A percentile compares a stretch with the other conserved stretches of the same genome.
These are phyloP conservation scores for Leccinum obscurum DNA, from an alignment of 768 basidiomycete species.

Conservation along the genomic window DNA sequence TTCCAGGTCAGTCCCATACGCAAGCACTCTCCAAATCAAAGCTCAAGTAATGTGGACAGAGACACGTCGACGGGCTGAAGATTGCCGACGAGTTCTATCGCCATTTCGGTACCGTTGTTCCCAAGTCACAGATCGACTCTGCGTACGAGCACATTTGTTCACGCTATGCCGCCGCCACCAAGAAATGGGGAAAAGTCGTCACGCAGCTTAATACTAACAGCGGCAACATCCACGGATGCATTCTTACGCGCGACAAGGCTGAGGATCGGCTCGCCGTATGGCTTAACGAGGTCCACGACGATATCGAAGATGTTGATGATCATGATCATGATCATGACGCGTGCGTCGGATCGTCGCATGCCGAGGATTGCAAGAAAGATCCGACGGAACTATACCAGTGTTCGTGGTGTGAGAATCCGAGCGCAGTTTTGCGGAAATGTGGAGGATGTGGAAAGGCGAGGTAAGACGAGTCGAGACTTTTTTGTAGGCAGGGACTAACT, in stretches of 20 bases:
- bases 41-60: conserved; percentile 14
- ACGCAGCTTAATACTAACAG: conserved; percentile 30
- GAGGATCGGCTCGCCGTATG: conserved; percentile 58
- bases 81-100: conserved; percentile 51
- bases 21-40: not conserved
- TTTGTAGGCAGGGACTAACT: not conserved
- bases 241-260: conserved; percentile 37
- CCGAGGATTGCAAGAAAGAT: conserved; percentile 22
- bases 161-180: conserved; percentile 40
- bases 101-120: conserved; percentile 44
- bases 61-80: conserved; percentile 41
- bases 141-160: conserved; percentile 49
- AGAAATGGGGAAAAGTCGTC: conserved; percentile 21
- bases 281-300: conserved; percentile 47
- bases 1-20: conserved; percentile 41
- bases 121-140: conserved; percentile 51
- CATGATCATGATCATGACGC: not conserved
- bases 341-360: not conserved
- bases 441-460: conserved; percentile 43
- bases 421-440: conserved; percentile 55
- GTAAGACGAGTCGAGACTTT: conserved; percentile 17
- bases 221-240: conserved; percentile 18
- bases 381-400: conserved; percentile 53
- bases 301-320: conserved; percentile 7
- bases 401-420: conserved; percentile 65